These are phyloP conservation scores for Coleophoma crateriformis DNA, from an alignment of 2,329 filamentous ascomycete genomes.

Conservation along the genomic window DNA sequence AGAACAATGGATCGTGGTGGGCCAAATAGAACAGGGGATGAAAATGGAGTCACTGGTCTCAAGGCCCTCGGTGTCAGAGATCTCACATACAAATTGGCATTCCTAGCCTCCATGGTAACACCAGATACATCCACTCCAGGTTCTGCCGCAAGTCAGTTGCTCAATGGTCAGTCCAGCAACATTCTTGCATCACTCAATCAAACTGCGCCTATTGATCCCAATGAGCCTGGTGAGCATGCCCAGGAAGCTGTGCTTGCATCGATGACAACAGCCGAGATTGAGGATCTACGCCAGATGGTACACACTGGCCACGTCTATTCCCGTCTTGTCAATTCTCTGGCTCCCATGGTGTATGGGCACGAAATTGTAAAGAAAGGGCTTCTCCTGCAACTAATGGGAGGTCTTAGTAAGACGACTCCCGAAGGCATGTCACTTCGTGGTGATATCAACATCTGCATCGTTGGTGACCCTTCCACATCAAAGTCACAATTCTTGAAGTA, in stretches of 20 bases:
- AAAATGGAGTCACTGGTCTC: conserved; percentile 76
- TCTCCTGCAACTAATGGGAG: conserved; percentile 90
- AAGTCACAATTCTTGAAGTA: conserved; percentile 99
- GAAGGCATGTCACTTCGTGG: conserved; percentile 95
- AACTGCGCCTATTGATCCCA: conserved; percentile 58
- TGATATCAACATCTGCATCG: conserved; percentile 98
- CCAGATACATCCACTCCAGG: conserved; percentile 81
- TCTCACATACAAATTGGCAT: conserved; percentile 92
- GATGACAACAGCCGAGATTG: conserved; percentile 80
- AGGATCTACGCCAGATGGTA: conserved; percentile 88
- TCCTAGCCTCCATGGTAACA: conserved; percentile 92
- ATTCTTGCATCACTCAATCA: conserved; percentile 82
- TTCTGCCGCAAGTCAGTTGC: conserved; percentile 61
- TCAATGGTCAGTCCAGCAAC: conserved; percentile 72
- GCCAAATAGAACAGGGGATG: conserved; percentile 71
- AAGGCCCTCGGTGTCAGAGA: conserved; percentile 93
- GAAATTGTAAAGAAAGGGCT: conserved; percentile 97
- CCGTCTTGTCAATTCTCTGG: conserved; percentile 85
- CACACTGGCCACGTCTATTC: conserved; percentile 95
- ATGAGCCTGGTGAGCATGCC: conserved; percentile 73
- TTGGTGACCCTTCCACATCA: conserved; percentile 92
- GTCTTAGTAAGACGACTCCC: conserved; percentile 83
- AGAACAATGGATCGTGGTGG: conserved; percentile 82
- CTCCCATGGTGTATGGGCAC: conserved; percentile 95
- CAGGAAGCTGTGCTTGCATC: conserved; percentile 84